These are phyloP conservation scores for Solanum clarkiae DNA, from an alignment of 257 asterid species.

Conservation along the genomic window DNA sequence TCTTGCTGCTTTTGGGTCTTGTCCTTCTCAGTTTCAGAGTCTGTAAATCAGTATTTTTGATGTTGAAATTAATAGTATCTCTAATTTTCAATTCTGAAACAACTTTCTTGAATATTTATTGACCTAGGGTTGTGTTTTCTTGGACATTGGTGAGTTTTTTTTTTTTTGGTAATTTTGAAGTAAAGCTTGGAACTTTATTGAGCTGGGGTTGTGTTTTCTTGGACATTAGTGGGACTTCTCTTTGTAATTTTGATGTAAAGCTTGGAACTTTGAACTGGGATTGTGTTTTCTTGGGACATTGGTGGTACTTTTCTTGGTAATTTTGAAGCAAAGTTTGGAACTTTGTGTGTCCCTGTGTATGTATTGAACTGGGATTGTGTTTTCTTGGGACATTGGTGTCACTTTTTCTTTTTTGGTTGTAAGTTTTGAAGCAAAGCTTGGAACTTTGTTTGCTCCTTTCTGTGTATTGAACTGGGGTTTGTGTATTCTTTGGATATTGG, in stretches of 20 bases:
- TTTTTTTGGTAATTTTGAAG: not conserved
- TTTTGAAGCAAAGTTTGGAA: not conserved
- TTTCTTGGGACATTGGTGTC: not conserved
- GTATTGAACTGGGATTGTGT: not conserved
- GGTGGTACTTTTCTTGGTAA: not conserved
- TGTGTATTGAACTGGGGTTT: constrained; percentile 6
- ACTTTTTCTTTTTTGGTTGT: not conserved
- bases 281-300: constrained; percentile 10
- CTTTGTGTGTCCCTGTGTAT: not conserved
- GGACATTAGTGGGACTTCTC: not conserved
- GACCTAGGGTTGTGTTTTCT: constrained; percentile 13
- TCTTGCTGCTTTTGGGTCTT: not conserved
- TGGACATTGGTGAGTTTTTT: not conserved
- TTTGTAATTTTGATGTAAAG: not conserved
- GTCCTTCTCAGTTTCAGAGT: constrained; percentile 11
- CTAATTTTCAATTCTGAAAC: constrained; percentile 4
- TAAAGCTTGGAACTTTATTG: not conserved
- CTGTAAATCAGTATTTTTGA: constrained; percentile 8
- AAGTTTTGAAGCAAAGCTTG: not conserved
- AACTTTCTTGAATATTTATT: constrained; percentile 3
- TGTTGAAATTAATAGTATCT: constrained; percentile 6
- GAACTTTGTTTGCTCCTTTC: not conserved
- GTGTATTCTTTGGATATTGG: constrained; percentile 5
- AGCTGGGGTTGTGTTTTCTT: constrained; percentile 12
- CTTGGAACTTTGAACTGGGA: not conserved